A percentile compares a stretch with the other conserved stretches of the same genome.
phyloP scores from a whole-genome alignment of 2,329 filamentous ascomycete species.

The Ophiostoma sp. region DNA sequence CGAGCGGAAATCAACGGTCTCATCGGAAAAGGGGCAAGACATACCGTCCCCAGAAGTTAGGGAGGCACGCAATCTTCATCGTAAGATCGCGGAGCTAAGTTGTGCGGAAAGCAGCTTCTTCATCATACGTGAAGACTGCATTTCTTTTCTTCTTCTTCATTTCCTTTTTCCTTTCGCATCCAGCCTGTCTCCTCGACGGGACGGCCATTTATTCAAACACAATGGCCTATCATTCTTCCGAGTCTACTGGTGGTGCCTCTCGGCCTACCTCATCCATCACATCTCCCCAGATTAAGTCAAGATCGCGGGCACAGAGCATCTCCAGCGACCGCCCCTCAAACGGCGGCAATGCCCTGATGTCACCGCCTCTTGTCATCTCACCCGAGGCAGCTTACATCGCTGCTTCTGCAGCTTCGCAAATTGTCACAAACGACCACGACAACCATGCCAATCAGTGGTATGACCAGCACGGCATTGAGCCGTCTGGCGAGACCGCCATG shows the following conservation, averaged over 20 bases:
- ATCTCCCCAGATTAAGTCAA: conserved; percentile 30
- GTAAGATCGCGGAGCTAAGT: conserved; percentile 9
- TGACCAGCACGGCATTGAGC: conserved; percentile 61
- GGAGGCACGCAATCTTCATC: conserved; percentile 12
- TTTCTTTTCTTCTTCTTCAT: background rate
- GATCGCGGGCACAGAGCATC: conserved; percentile 56
- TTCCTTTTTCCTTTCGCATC: background rate
- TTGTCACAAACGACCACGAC: conserved; percentile 83
- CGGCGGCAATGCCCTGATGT: conserved; percentile 53
- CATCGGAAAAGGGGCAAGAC: background rate
- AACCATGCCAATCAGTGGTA: conserved; percentile 64
- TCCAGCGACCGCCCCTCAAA: conserved; percentile 66
- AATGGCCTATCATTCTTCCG: conserved; percentile 24
- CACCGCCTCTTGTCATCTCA: conserved; percentile 62
- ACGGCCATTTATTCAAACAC: conserved; percentile 1
- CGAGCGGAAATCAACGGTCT: conserved; percentile 3
- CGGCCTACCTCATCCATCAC: conserved; percentile 28
- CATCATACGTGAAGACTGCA: background rate
- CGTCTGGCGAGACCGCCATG: conserved; percentile 61
- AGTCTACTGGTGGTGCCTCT: conserved; percentile 20
- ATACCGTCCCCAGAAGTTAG: background rate
- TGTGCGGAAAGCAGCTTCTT: conserved; percentile 4
- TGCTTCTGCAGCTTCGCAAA: conserved; percentile 78
- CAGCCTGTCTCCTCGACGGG: background rate
- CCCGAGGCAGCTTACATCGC: conserved; percentile 86